Base-by-base conservation (phyloP, 2,329 filamentous ascomycete species). In the Colletotrichum destructivum region DNA sequence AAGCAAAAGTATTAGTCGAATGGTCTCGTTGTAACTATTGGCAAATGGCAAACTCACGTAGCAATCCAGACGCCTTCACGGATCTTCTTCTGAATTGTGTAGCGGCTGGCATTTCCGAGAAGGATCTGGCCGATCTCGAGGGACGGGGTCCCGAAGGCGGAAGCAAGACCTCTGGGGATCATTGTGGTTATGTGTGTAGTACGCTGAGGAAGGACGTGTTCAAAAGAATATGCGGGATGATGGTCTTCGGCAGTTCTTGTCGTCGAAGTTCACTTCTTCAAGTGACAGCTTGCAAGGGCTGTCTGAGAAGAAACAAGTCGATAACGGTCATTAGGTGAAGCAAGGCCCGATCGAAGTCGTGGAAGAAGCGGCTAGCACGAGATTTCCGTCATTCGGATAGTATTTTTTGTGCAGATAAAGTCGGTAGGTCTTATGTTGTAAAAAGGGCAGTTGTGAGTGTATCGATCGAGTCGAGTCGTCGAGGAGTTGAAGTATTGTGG, bases 41-140 rank as follows among this genome's bases (percentile, higher is more conserved):
- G 18, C 4, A 3, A 11, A 12, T 0, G 21, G 8, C 21, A 5
- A 16, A 38, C 69, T 42, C 56, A 72, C 69, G 69, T 72, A 31
- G 69, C 69, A 8, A 72, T 72, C 69, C 69, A 72, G 2, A 72
- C 69, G 23, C 69, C 69, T 51, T 72, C 69, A 56, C 69, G 69
- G n/a, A 72, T 72, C 54, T 72, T 72, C 65, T 72, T 72, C 60
- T 72, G 69, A n/a, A 72, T 72, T 15, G 69, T 72, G 69, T 72
- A 72, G 12, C 69, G 61, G 65, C 54, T 72, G 18, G 69, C 69
- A 11, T 72, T 72, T 49, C 69, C 69, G 21, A 72, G 69, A 6
- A 72, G 31, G 47, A 72, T 72, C 65, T 72, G 69, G 35, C 69
- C 69, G 46, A 72, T 72, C 47, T 72, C 69, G 31, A 72, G 65